These are phyloP conservation scores for Vanderwaltozyma verrucispora DNA, from an alignment of 805 yeast genomes.

Conservation along the genomic window DNA sequence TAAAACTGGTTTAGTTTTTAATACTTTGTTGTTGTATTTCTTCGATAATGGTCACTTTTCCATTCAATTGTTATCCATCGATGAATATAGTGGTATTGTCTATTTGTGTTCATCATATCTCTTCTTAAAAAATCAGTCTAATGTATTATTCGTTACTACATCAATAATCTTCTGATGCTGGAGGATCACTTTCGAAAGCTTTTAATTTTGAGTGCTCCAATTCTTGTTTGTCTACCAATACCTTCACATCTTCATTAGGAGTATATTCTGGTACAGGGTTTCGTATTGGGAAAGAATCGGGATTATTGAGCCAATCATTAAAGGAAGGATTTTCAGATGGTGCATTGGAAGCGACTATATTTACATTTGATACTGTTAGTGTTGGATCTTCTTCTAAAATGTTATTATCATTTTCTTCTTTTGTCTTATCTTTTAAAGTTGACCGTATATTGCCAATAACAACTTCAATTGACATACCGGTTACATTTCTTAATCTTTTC, in stretches of 20 bases:
- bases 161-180: constrained; percentile 5
- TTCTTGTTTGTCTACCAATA: constrained; percentile 31
- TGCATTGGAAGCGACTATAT: not conserved
- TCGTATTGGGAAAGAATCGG: not conserved
- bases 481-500: constrained; percentile 64
- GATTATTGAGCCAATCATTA: constrained; percentile 3
- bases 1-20: no score
- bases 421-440: not conserved
- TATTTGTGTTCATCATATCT: no score
- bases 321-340: no score
- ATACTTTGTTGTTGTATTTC: no score
- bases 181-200: constrained; percentile 35
- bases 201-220: constrained; percentile 30
- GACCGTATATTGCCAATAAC: constrained; percentile 67
- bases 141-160: no score
- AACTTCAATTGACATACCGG: constrained; percentile 73
- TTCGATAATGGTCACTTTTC: no score
- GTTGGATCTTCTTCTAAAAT: no score
- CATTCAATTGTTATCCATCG: no score
- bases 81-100: no score
- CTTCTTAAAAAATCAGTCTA: no score
- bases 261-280: constrained; percentile 18
- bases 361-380: no score
- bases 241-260: constrained; percentile 7
- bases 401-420: no score